These are phyloP conservation scores for Xerocomus amazonicus DNA, from an alignment of 1,284 basidiomycete species.

Conservation along the genomic window DNA sequence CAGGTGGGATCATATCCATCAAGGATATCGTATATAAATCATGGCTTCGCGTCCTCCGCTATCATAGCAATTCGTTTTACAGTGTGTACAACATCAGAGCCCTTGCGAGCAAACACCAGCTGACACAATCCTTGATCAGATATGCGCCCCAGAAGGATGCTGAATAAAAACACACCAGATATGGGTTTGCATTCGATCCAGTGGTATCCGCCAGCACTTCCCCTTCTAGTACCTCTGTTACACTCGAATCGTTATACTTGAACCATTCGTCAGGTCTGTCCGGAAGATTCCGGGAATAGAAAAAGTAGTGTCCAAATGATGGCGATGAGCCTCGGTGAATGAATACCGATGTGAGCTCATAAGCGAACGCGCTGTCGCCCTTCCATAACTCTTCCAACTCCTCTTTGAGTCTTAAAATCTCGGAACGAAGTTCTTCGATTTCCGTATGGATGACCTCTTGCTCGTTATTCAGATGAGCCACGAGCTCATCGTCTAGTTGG, in stretches of 20 bases:
- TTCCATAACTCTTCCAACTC: slow-evolving; percentile 80
- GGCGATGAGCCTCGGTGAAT: slow-evolving; percentile 88
- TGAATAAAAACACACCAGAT: slow-evolving; percentile 54
- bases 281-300: slow-evolving; percentile 81
- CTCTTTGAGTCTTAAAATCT: slow-evolving; percentile 56
- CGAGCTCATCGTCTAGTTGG: slow-evolving; percentile 53
- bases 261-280: slow-evolving; percentile 80
- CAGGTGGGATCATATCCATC: slow-evolving; percentile 16
- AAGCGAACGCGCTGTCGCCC: slow-evolving; percentile 65
- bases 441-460: slow-evolving; percentile 53
- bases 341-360: slow-evolving; percentile 94
- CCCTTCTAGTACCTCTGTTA: slow-evolving; percentile 67
- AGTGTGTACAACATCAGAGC: slow-evolving; percentile 68
- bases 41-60: slow-evolving; percentile 20
- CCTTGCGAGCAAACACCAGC: slow-evolving; percentile 81
- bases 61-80: slow-evolving; percentile 56
- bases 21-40: slow-evolving; percentile 29
- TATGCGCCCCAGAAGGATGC: background rate
- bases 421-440: slow-evolving; percentile 57
- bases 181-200: slow-evolving; percentile 77
- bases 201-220: slow-evolving; percentile 80
- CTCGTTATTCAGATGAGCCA: slow-evolving; percentile 51
- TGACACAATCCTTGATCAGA: slow-evolving; percentile 28
- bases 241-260: slow-evolving; percentile 91
- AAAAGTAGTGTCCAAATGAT: slow-evolving; percentile 86